These are phyloP conservation scores for Pueraria montana DNA, from an alignment of 306 rosid genomes.

Conservation along the genomic window DNA sequence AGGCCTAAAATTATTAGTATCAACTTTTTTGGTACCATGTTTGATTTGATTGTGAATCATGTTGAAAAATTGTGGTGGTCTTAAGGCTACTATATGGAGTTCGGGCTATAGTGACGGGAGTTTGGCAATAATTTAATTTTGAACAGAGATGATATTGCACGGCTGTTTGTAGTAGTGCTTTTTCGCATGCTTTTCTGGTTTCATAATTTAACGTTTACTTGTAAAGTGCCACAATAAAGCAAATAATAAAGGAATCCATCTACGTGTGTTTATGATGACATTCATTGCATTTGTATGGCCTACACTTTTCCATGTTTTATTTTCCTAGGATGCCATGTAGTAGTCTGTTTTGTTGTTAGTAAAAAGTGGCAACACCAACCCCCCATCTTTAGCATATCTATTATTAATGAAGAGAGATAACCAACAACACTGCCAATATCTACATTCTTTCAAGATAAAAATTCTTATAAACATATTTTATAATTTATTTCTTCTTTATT, in stretches of 20 bases:
- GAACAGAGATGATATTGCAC: background rate
- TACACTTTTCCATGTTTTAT: background rate
- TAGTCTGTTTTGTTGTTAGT: background rate
- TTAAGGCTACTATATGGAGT: too few relatives aligned
- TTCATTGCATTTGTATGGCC: conserved; percentile 40
- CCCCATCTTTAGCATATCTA: background rate
- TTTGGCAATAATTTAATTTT: background rate
- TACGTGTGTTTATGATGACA: conserved; percentile 34
- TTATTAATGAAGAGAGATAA: conserved; percentile 21
- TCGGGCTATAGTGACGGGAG: background rate
- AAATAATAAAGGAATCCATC: conserved; percentile 21
- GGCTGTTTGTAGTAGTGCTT: background rate
- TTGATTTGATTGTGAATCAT: too few relatives aligned
- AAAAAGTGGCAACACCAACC: conserved; percentile 23
- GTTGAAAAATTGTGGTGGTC: too few relatives aligned
- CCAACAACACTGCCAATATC: background rate
- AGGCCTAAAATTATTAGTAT: background rate
- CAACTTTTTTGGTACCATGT: background rate
- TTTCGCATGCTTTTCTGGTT: conserved; percentile 23
- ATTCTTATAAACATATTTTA: background rate
- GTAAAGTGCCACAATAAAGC: conserved; percentile 41
- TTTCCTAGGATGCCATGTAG: conserved; percentile 21
- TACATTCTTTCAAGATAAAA: background rate
- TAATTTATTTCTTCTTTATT: background rate
- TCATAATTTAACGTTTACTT: conserved; percentile 23